Base-by-base conservation (phyloP, 2,329 filamentous ascomycete species). In the Alternaria ventricosa region DNA sequence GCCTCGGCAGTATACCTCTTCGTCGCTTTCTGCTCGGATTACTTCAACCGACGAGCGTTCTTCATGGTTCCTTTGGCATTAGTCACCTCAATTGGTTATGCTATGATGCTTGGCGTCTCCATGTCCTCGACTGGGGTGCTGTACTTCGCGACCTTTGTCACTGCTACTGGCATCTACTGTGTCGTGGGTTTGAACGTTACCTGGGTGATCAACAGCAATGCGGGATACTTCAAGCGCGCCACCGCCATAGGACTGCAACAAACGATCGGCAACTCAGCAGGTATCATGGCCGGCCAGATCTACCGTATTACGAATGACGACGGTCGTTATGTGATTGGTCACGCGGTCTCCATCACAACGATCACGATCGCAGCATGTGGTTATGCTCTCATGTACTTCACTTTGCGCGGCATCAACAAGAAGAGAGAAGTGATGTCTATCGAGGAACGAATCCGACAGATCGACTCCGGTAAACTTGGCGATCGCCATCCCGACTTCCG, bases 191-290 rank as follows among this genome's bases (percentile, higher is more conserved):
- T 84, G 0, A 87, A 86, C 75, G 68, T 88, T 41, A 83, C 82
- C 5, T 88, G 86, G 86, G 84, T 82, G 0, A 79, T 87, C 58
- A 87, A 87, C 71, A 87, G 79, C 81, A 71, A 66, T 73, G 64
- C 66, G 3, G 59, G 63, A 18, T 66, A 71, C 53, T 78, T 61
- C 27, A 66, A 65, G 44, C 63, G 63, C 45, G 57, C 60, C 4
- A 70, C 56, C 2, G 60, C 59, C 49, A 65, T 68, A 28, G 56
- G 56, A 0, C 12, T 57, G 5, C 62, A 67, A 15, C 67, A 64
- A 3, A 60, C 63, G 3, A 63, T 88, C 3, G 86, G 86, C 3
- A 87, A 84, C 4, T 76, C 83, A 2, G 86, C 86, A 7, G 86
- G 85, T 9, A 85, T 88, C 45, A 78, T 87, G 5, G 84, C 86